Conservation (phyloP, 495 filamentous ascomycete genomes). For the Penicillium psychrofluorescens region DNA sequence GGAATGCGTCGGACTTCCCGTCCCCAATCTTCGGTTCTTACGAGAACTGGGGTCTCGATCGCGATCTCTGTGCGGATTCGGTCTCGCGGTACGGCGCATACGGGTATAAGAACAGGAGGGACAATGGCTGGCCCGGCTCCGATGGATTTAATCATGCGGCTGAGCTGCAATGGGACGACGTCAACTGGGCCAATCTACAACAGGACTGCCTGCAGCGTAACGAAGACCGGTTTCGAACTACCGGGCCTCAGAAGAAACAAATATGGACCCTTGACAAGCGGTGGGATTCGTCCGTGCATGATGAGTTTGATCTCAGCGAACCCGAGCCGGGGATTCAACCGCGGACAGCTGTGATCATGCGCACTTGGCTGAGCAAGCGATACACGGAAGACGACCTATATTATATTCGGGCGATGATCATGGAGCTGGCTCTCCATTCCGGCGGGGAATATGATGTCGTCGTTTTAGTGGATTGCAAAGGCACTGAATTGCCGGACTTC, state of each 20-base stretch:
- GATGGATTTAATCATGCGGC: slow-evolving; percentile 8
- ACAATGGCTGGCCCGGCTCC: not conserved
- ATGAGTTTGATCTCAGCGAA: not conserved
- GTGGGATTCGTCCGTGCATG: not conserved
- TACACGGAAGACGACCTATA: slow-evolving; percentile 64
- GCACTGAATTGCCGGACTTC: slow-evolving; percentile 37
- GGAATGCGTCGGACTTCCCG: slow-evolving; percentile 23
- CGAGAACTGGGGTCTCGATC: slow-evolving; percentile 31
- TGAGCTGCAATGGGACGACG: slow-evolving; percentile 49
- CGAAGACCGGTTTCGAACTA: slow-evolving; percentile 38
- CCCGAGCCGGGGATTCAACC: not conserved
- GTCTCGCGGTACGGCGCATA: slow-evolving; percentile 40
- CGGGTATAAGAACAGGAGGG: slow-evolving; percentile 11
- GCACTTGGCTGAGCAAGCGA: slow-evolving; percentile 57
- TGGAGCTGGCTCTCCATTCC: slow-evolving; percentile 59
- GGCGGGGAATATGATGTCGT: slow-evolving; percentile 72
- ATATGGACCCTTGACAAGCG: slow-evolving; percentile 1
- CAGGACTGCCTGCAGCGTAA: slow-evolving; percentile 54
- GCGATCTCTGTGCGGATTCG: slow-evolving; percentile 39
- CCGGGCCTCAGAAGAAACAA: not conserved
- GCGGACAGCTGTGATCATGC: slow-evolving; percentile 62
- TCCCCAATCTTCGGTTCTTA: slow-evolving; percentile 33
- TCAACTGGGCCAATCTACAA: slow-evolving; percentile 65
- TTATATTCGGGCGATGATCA: slow-evolving; percentile 61
- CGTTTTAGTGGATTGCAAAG: slow-evolving; percentile 62